Evolutionary conservation across 257 asterid genomes (phyloP).

Genomic region (Paraleonurus japonicus): DNA sequence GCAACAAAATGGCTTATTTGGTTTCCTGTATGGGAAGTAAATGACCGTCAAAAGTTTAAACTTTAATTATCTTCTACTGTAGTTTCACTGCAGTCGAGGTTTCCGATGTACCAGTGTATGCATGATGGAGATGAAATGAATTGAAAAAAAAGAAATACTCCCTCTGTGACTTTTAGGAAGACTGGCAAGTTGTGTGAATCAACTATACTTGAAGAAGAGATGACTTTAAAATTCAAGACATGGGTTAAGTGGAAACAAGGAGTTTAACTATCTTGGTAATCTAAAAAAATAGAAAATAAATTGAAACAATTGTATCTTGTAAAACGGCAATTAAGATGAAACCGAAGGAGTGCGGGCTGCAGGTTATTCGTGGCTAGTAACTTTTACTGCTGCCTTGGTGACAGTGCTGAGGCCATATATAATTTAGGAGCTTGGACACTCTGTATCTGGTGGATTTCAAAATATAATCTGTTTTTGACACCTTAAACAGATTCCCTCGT

Average conservation of each 20-base stretch:
- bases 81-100: not conserved
- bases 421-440: not conserved
- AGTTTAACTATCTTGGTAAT: not conserved
- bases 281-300: not conserved
- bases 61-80: not conserved
- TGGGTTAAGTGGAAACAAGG: not conserved
- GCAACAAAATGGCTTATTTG: not conserved
- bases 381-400: not conserved
- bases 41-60: not conserved
- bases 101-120: not conserved
- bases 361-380: not conserved
- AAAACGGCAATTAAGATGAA: not conserved
- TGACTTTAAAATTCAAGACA: not conserved
- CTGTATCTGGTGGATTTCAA: slow-evolving; percentile 10
- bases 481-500: not conserved
- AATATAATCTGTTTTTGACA: not conserved
- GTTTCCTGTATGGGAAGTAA: not conserved
- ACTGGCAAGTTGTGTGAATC: not conserved
- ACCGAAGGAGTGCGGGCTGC: not conserved
- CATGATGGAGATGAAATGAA: not conserved
- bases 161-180: not conserved
- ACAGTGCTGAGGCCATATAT: not conserved
- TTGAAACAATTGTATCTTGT: not conserved
- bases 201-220: not conserved
- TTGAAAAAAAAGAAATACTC: not conserved